Conservation (phyloP, 257 asterid species). For the Euphrasia confusa region DNA sequence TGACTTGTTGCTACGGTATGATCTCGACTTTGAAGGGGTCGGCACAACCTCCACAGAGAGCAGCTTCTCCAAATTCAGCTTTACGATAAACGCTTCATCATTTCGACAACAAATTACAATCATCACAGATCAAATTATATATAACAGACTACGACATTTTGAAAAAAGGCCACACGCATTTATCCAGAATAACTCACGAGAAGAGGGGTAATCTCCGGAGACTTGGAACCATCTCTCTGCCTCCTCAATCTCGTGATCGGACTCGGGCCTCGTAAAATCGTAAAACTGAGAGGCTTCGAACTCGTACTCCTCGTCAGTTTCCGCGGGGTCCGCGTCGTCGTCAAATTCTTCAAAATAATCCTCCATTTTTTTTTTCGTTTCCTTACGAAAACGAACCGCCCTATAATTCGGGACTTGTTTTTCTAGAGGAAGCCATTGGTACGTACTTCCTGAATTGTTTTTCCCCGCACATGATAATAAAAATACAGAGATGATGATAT, state of each 20-base stretch:
- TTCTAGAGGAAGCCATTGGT: constrained; percentile 28
- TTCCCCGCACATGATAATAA: constrained; percentile 5
- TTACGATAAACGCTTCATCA: constrained; percentile 46
- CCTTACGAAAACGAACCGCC: neutral
- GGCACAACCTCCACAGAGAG: constrained; percentile 25
- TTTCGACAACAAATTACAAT: neutral
- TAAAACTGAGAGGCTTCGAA: constrained; percentile 63
- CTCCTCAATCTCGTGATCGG: constrained; percentile 42
- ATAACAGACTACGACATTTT: no score
- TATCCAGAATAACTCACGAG: constrained; percentile 53
- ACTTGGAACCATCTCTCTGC: constrained; percentile 70
- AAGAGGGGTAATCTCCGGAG: constrained; percentile 67
- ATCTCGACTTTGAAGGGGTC: constrained; percentile 22
- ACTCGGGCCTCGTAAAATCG: constrained; percentile 61
- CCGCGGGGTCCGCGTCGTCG: constrained; percentile 26
- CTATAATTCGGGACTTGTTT: constrained; percentile 9
- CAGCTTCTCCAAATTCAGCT: constrained; percentile 46
- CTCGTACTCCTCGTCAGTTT: constrained; percentile 64
- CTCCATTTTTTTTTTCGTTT: constrained; percentile 40
- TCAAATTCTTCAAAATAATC: constrained; percentile 36
- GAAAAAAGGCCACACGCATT: no score
- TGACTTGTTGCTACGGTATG: constrained; percentile 20
- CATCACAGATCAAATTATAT: neutral
- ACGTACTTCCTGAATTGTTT: neutral
- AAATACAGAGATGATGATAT: neutral